phyloP scores from a whole-genome alignment of 768 basidiomycete species.

The Vararia minispora region DNA sequence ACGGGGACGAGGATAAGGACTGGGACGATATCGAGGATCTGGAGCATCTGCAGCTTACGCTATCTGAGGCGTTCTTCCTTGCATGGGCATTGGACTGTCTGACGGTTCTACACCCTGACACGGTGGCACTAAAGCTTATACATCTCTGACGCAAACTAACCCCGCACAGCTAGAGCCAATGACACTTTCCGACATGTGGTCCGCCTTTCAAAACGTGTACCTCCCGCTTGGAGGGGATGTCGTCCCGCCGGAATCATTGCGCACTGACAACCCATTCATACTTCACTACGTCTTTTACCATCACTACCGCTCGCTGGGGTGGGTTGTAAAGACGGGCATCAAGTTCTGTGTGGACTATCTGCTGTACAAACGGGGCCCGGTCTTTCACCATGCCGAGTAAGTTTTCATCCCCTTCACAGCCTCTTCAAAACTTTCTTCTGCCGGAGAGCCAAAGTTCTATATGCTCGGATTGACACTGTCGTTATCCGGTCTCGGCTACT shows the following conservation, averaged over 20 bases:
- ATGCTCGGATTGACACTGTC: too few species aligned
- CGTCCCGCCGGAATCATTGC: conserved; percentile 20
- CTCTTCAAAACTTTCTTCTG: too few species aligned
- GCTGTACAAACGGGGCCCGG: conserved; percentile 88
- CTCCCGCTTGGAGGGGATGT: too few species aligned
- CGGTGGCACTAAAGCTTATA: conserved; percentile 29
- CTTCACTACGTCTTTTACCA: conserved; percentile 87
- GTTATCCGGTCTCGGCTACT: background rate
- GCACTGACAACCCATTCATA: conserved; percentile 88
- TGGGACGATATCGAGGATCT: conserved; percentile 55
- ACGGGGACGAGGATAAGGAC: conserved; percentile 30
- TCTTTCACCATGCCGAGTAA: conserved; percentile 93
- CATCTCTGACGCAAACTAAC: conserved; percentile 3
- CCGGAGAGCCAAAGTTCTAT: too few species aligned
- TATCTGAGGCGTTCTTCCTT: conserved; percentile 85
- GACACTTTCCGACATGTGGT: conserved; percentile 50
- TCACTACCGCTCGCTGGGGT: conserved; percentile 91
- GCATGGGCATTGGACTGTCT: conserved; percentile 78
- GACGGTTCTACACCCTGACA: conserved; percentile 49
- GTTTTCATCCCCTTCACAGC: too few species aligned
- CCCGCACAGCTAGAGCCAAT: conserved; percentile 38
- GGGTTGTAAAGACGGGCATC: conserved; percentile 92
- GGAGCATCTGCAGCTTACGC: conserved; percentile 85
- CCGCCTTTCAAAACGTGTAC: conserved; percentile 47
- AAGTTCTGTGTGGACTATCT: conserved; percentile 97